phyloP scores from a whole-genome alignment of 2,329 filamentous ascomycete species.

The Sclerotinia nivalis region DNA sequence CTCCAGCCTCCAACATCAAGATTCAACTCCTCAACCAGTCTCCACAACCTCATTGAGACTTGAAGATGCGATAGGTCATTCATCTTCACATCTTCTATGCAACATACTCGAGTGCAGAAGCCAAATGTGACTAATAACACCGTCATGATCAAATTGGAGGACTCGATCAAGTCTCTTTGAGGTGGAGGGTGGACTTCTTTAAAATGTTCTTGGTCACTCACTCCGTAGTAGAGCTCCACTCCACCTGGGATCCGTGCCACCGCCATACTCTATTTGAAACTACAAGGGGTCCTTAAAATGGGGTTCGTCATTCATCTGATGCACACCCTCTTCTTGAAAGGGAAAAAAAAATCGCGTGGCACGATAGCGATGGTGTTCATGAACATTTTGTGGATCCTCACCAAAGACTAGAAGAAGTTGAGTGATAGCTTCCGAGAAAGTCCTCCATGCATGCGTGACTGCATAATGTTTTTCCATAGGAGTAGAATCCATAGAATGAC shows the following conservation, averaged over 20 bases:
- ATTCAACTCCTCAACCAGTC: not conserved
- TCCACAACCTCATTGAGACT: not conserved
- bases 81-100: not conserved
- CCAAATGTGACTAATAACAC: constrained; percentile 1
- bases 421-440: constrained; percentile 1
- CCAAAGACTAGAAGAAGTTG: constrained; percentile 1
- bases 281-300: constrained; percentile 18
- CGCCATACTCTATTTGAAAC: constrained; percentile 32
- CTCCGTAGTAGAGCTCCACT: not conserved
- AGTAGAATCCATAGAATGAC: not conserved
- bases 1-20: not conserved
- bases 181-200: not conserved
- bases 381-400: constrained; percentile 6
- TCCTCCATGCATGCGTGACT: not conserved
- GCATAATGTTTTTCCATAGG: not conserved
- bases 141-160: not conserved
- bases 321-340: constrained; percentile 12
- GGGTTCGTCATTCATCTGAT: constrained; percentile 37
- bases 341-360: constrained; percentile 29
- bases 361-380: constrained; percentile 20
- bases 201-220: not conserved
- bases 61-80: constrained; percentile 1
- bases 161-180: not conserved
- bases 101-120: not conserved
- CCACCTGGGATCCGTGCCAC: constrained; percentile 6